Evolutionary conservation across 352 stramenopile species (phyloP).

Genomic region (Phytopythium chamaehyphon): DNA sequence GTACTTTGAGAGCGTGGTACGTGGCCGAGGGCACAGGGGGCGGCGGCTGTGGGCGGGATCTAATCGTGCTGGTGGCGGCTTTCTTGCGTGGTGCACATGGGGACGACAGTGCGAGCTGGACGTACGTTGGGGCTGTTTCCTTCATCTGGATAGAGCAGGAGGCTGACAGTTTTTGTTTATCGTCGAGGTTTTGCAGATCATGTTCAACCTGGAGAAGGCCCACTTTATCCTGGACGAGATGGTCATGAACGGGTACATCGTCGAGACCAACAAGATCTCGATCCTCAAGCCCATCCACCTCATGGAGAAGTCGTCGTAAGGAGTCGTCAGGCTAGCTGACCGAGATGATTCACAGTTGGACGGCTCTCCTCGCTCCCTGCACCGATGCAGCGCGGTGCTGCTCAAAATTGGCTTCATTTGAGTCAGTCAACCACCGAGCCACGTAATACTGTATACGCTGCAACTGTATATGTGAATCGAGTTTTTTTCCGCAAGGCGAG

Average conservation of each 20-base stretch:
- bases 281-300: conserved; percentile 98
- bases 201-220: conserved; percentile 91
- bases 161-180: not conserved
- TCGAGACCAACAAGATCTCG: conserved; percentile 99
- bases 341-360: not conserved
- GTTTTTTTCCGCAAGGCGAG: too few relatives aligned
- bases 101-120: conserved; percentile 70
- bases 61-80: too few relatives aligned
- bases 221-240: conserved; percentile 94
- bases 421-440: too few relatives aligned
- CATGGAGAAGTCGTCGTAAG: conserved; percentile 95
- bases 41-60: too few relatives aligned
- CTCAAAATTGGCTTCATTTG: too few relatives aligned
- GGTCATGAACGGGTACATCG: conserved; percentile 99
- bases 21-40: too few relatives aligned
- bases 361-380: too few relatives aligned
- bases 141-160: conserved; percentile 5
- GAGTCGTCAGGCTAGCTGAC: not conserved
- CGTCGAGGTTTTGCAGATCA: conserved; percentile 75
- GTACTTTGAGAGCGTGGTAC: conserved; percentile 97
- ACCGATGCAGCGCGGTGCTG: too few relatives aligned
- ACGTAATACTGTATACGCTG: too few relatives aligned
- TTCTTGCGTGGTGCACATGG: not conserved
- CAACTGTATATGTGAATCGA: too few relatives aligned
- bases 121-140: conserved; percentile 30